Evolutionary conservation across 257 asterid species (phyloP).

Genomic region (Primulina eburnea): DNA sequence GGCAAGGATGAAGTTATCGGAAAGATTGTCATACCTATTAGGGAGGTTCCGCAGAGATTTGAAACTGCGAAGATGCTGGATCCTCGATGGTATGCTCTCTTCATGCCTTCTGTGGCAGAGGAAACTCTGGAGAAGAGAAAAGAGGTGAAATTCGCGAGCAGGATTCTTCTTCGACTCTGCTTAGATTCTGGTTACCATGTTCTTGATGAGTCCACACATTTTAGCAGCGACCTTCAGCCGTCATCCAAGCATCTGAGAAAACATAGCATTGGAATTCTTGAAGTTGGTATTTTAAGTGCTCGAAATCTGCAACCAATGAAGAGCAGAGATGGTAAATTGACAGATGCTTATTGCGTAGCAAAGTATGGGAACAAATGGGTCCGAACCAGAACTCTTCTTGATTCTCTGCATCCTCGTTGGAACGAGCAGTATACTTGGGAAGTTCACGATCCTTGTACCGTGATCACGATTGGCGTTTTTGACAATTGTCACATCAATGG

Average conservation of each 20-base stretch:
- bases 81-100: conserved; percentile 65
- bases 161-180: conserved; percentile 60
- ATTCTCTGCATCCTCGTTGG: conserved; percentile 73
- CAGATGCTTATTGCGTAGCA: conserved; percentile 91
- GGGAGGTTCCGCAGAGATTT: conserved; percentile 44
- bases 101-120: conserved; percentile 44
- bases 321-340: conserved; percentile 62
- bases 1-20: conserved; percentile 61
- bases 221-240: conserved; percentile 83
- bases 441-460: conserved; percentile 81
- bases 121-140: conserved; percentile 56
- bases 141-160: conserved; percentile 73
- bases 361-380: conserved; percentile 98
- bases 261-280: conserved; percentile 73
- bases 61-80: conserved; percentile 59
- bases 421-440: conserved; percentile 99
- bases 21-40: conserved; percentile 49
- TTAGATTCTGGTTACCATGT: conserved; percentile 87
- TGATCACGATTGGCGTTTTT: conserved; percentile 78
- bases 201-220: conserved; percentile 78
- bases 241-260: conserved; percentile 65
- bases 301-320: conserved; percentile 72
- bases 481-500: conserved; percentile 79
- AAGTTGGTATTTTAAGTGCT: conserved; percentile 81
- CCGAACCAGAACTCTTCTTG: conserved; percentile 79